Base-by-base conservation (phyloP, 2,329 filamentous ascomycete genomes). In the Arthrobotrys conoides region DNA sequence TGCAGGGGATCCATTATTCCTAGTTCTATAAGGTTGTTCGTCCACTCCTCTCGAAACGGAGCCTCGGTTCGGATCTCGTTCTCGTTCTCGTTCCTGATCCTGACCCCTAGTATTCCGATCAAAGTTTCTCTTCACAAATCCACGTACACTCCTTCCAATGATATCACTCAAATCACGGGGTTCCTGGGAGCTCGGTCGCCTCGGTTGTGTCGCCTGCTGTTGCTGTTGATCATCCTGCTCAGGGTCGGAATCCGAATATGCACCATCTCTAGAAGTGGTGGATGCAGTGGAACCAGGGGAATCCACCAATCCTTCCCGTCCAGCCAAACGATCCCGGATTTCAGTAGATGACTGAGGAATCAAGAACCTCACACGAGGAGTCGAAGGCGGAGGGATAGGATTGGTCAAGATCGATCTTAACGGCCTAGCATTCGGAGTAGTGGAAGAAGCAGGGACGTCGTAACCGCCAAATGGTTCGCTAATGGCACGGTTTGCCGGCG, bases 381-480 rank as follows among this genome's bases (percentile, higher is more conserved):
- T 63, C 16, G 75, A 46, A 30, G 75, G 75, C n/a, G 75, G 72
- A 16, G 68, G 75, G 12, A 72, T 59, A 22, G 75, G 75, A 51
- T 78, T 78, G 14, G 75, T 71, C 20, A 78, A 64, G 16, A 78
- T 78, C 1, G 68, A 72, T 30, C 55, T 71, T 5, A 78, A 27
- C 1, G 75, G 75, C 38, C 61, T 71, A 20, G 9, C 57, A n/a
- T 38, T 55, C 12, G 68, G 51, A 16, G 75, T 78, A 10, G 57
- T 44, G 4, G 75, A 72, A 8, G 75, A 64, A 8, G 68, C 51
- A 20, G 75, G 75, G 18, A 78, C 59, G 33, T 78, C 75, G 36
- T 71, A 71, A 24, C 53, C 75, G 53, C 75, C 75, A 44, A 72
- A 78, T 0, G 75, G 75, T 67, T 78, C 75, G 51, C 75, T 78